Conservation (phyloP, 2,329 filamentous ascomycete genomes). For the Eutypa lata region DNA sequence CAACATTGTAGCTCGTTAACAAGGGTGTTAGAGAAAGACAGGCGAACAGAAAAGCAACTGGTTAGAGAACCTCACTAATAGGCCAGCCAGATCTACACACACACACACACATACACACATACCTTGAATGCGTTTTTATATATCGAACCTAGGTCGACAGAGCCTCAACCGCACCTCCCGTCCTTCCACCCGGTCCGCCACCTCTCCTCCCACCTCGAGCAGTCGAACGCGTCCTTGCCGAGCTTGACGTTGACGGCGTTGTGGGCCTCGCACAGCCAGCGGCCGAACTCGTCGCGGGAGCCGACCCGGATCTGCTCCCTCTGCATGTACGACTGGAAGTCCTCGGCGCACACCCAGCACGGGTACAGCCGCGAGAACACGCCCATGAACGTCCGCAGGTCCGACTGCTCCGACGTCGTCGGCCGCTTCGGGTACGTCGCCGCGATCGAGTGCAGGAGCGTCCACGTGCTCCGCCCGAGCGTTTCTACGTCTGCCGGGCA, state of each 20-base stretch:
- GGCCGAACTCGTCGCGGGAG: conserved; percentile 68
- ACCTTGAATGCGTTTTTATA: too few relatives aligned
- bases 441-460: conserved; percentile 85
- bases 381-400: conserved; percentile 74
- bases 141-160: not conserved
- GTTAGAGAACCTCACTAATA: too few relatives aligned
- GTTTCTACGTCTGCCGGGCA: conserved; percentile 89
- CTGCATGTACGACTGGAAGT: conserved; percentile 80
- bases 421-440: conserved; percentile 78
- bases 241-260: conserved; percentile 87
- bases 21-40: too few relatives aligned
- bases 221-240: conserved; percentile 90
- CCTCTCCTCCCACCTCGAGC: conserved; percentile 83
- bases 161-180: conserved; percentile 50
- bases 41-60: too few relatives aligned
- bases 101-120: too few relatives aligned
- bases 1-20: too few relatives aligned
- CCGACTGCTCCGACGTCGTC: conserved; percentile 64
- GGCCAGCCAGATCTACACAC: too few relatives aligned
- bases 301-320: conserved; percentile 62
- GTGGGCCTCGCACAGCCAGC: conserved; percentile 82
- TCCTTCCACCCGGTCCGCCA: conserved; percentile 89
- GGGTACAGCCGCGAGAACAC: conserved; percentile 87
- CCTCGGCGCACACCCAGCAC: conserved; percentile 92
- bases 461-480: conserved; percentile 88